A percentile compares a stretch with the other conserved stretches of the same genome.
phyloP scores from a whole-genome alignment of 768 basidiomycete genomes.

The Boletales sp. region DNA sequence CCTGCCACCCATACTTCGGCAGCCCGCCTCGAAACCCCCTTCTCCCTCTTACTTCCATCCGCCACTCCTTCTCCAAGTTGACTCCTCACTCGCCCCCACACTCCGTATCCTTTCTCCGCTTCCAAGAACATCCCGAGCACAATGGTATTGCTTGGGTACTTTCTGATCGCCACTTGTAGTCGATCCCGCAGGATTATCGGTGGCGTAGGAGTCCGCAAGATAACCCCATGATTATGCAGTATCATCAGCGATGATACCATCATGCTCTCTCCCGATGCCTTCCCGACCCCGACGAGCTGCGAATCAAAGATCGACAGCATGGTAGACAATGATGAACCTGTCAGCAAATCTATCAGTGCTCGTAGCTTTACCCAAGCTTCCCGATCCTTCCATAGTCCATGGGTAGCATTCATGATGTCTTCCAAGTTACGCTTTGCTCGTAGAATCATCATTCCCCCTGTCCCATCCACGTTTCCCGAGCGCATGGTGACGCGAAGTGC shows the following conservation, averaged over 20 bases:
- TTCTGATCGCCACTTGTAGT: conserved; percentile 48
- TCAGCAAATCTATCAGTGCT: conserved; percentile 62
- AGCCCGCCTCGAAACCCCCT: conserved; percentile 54
- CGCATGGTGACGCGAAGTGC: conserved; percentile 53
- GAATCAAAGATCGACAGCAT: conserved; percentile 39
- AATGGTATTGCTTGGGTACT: conserved; percentile 68
- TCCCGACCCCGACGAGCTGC: conserved; percentile 18
- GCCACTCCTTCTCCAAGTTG: conserved; percentile 46
- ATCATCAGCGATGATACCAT: conserved; percentile 53
- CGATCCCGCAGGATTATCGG: conserved; percentile 58
- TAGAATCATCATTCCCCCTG: conserved; percentile 51
- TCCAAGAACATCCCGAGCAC: conserved; percentile 73
- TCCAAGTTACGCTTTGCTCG: conserved; percentile 64
- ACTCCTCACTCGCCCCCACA: conserved; percentile 69
- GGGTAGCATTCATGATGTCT: conserved; percentile 36
- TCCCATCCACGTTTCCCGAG: conserved; percentile 50
- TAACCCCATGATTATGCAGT: conserved; percentile 55
- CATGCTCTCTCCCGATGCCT: conserved; percentile 44
- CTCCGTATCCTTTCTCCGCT: conserved; percentile 69
- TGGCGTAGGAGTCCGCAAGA: conserved; percentile 54
- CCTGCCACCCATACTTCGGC: conserved; percentile 76
- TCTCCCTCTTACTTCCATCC: conserved; percentile 39
- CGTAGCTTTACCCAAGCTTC: conserved; percentile 66
- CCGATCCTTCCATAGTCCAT: conserved; percentile 48
- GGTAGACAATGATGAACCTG: conserved; percentile 36